Base-by-base conservation (phyloP, 192 early-diverging fungal genomes). In the Phycomyces nitens region DNA sequence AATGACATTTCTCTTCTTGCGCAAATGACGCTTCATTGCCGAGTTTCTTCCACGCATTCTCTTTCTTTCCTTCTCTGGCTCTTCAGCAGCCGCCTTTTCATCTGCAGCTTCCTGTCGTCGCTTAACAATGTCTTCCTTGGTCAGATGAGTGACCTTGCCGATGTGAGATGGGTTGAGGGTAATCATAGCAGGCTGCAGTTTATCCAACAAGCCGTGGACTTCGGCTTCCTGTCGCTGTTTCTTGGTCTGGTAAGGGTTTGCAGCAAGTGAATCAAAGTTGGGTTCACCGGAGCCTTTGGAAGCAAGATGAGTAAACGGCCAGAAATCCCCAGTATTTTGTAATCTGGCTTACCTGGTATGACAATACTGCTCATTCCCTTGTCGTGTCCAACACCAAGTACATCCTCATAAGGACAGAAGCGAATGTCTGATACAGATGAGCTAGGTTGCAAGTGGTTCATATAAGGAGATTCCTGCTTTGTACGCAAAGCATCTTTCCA, bases 371-470 rank as follows among this genome's bases (percentile, higher is more conserved):
- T 82, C 6, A 98, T 76, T 14, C 96, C 96, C 15, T 76, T 61
- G 16, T 74, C 67, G 78, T 97, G 93, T 18, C 92, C 92, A 52
- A 91, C 71, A 16, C 89, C 94, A 15, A 98, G 85, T 7, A 94
- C 88, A 86, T 98, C 96, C 69, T 98, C 96, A 85, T 84, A 98
- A n/a, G 96, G 96, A 58, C 88, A 91, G 77, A 98, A 97, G 7
- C 68, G 41, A 12, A 94, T 38, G 52, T 81, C 72, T 12, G 77
- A 64, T 18, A 95, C 65, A 0, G 75, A 61, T 0, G 78, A 76
- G 5, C 73, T 69, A 9, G 87, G 77, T 39, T 87, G 68, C 6
- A 89, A 67, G 72, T 94, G 94, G 44, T 73, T 79, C 90, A 98
- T 92, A 73, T 98, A 98, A 26, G 95, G 95, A 42, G 86, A 83